Percentiles rank a stretch among this genome's conserved stretches.
Evolutionary conservation across 306 rosid species (phyloP).

Genomic region (peach (Prunus persica)): Prunus_persica_NCBIv2 NC_034013.1:9263501-9264000

Average conservation of each 20-base stretch:
- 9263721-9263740: conserved; percentile 26
- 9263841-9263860: conserved; percentile 30
- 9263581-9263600: not conserved
- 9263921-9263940: conserved; percentile 18
- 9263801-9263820: conserved; percentile 23
- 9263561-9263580: not conserved
- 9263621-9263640: not conserved
- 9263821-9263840: conserved; percentile 25
- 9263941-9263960: conserved; percentile 32
- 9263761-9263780: conserved; percentile 27
- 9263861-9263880: conserved; percentile 25
- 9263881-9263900: not conserved
- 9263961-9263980: conserved; percentile 26
- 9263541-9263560: no score
- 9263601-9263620: not conserved
- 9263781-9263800: conserved; percentile 22
- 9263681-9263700: conserved; percentile 35
- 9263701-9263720: conserved; percentile 34
- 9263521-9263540: no score
- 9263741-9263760: conserved; percentile 22
- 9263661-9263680: conserved; percentile 34
- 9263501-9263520: no score
- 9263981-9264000: conserved; percentile 10
- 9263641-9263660: not conserved
- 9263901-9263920: conserved; percentile 23